phyloP scores from a whole-genome alignment of 495 filamentous ascomycete genomes.

The Neurospora pannonica region DNA sequence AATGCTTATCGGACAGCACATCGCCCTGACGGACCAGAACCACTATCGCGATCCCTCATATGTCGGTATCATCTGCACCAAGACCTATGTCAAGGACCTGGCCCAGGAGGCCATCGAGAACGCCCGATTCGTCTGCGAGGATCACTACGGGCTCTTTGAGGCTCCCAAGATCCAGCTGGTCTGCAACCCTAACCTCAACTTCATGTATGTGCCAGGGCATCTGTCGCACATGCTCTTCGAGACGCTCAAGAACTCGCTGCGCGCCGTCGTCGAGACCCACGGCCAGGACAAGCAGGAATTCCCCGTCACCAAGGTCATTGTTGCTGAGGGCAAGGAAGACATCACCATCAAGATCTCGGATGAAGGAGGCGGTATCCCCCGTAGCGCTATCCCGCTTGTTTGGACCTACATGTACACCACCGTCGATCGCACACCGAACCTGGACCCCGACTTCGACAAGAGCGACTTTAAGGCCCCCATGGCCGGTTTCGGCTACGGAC shows the following conservation, averaged over 20 bases:
- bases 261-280: slow-evolving; percentile 92
- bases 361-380: slow-evolving; percentile 90
- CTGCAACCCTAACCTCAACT: slow-evolving; percentile 84
- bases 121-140: slow-evolving; percentile 94
- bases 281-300: slow-evolving; percentile 93
- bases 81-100: slow-evolving; percentile 91
- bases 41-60: slow-evolving; percentile 82
- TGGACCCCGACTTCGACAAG: slow-evolving; percentile 97
- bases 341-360: slow-evolving; percentile 98
- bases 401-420: slow-evolving; percentile 99
- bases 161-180: slow-evolving; percentile 94
- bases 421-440: slow-evolving; percentile 84
- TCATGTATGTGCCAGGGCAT: slow-evolving; percentile 99
- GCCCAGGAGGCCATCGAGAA: slow-evolving; percentile 97
- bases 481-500: slow-evolving; percentile 94
- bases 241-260: slow-evolving; percentile 94
- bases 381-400: slow-evolving; percentile 84
- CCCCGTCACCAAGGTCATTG: slow-evolving; percentile 91
- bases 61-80: slow-evolving; percentile 97
- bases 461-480: slow-evolving; percentile 99
- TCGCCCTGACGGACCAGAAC: slow-evolving; percentile 88
- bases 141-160: slow-evolving; percentile 97
- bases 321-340: slow-evolving; percentile 94
- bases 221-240: slow-evolving; percentile 98
- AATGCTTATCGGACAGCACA: slow-evolving; percentile 98